Conservation (phyloP, 805 yeast genomes). For the Saturnispora quitensis region DNA sequence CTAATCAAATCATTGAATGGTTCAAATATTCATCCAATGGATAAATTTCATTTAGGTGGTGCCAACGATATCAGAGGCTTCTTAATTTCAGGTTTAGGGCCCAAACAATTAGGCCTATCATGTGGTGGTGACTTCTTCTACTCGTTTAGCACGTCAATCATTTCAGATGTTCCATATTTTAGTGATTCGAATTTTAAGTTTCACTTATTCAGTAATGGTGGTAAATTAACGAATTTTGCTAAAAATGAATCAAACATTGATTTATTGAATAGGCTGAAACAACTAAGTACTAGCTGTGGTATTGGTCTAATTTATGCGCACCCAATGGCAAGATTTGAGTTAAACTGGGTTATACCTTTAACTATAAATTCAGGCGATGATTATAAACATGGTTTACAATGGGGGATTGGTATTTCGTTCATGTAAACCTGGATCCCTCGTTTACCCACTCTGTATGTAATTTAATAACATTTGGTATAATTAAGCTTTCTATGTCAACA, state of each 20-base stretch:
- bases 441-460: constrained; percentile 59
- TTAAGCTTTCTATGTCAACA: constrained; percentile 66
- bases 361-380: constrained; percentile 36
- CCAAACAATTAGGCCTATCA: constrained; percentile 40
- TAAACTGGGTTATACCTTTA: constrained; percentile 46
- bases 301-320: constrained; percentile 44
- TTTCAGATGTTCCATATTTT: constrained; percentile 35
- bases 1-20: constrained; percentile 15
- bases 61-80: constrained; percentile 51
- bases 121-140: constrained; percentile 45
- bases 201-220: constrained; percentile 41
- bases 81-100: constrained; percentile 44
- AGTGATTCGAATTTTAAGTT: constrained; percentile 38
- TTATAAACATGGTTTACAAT: constrained; percentile 44
- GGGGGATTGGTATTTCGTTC: constrained; percentile 52
- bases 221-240: constrained; percentile 31
- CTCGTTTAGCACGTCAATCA: constrained; percentile 37
- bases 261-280: constrained; percentile 1
- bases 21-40: constrained; percentile 33
- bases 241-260: constrained; percentile 5
- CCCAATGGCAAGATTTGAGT: constrained; percentile 50
- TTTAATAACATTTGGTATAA: constrained; percentile 67
- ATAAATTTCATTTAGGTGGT: constrained; percentile 49
- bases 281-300: constrained; percentile 30
- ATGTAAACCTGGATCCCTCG: constrained; percentile 25